Evolutionary conservation across 176 grass and related monocot species (phyloP).

Genomic region (Carex parvula): DNA sequence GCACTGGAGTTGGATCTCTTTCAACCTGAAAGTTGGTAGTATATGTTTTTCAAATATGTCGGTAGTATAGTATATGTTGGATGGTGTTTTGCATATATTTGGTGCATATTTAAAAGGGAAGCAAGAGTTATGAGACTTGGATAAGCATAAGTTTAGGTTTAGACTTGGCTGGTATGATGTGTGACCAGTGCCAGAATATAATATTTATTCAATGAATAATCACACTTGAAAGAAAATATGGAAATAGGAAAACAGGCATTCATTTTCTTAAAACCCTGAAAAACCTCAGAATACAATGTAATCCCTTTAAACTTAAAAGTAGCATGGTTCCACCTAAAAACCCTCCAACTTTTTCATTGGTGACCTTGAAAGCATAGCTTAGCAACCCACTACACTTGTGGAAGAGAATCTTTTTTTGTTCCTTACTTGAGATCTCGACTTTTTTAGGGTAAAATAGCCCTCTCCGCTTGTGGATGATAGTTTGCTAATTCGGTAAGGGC

Average conservation of each 20-base stretch:
- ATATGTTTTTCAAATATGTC: no score
- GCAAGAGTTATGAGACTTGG: not conserved
- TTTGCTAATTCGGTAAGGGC: not conserved
- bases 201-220: not conserved
- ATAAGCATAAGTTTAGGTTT: not conserved
- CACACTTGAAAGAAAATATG: not conserved
- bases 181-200: not conserved
- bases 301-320: not conserved
- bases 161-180: not conserved
- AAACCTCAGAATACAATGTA: not conserved
- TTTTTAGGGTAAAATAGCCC: not conserved
- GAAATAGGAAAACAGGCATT: not conserved
- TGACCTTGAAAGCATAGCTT: not conserved
- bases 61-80: not conserved
- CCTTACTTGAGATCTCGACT: not conserved
- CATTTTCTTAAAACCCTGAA: not conserved
- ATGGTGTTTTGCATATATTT: not conserved
- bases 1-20: constrained; percentile 50
- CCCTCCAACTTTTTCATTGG: not conserved
- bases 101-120: not conserved
- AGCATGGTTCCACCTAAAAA: not conserved
- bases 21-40: constrained; percentile 36
- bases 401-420: not conserved
- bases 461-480: not conserved
- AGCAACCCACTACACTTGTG: not conserved